Percentiles rank a stretch among this genome's conserved stretches.
phyloP scores from a whole-genome alignment of 768 basidiomycete species.

The Rhodotorula sphaerocarpa region DNA sequence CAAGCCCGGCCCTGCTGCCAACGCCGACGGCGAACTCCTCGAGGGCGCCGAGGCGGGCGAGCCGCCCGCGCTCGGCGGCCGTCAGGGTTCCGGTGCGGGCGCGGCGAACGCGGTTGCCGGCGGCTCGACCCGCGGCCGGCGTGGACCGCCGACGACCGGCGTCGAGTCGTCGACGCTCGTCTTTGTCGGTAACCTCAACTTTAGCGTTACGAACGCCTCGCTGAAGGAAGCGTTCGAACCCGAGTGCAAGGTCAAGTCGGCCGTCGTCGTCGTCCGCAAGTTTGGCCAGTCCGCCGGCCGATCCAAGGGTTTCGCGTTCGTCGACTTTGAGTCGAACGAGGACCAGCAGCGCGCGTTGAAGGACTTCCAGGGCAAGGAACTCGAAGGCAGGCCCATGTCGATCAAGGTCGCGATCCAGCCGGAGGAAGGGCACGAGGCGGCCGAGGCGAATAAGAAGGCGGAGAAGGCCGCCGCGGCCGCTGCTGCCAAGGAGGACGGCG shows the following conservation, averaged over 20 bases:
- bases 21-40: slow-evolving; percentile 6
- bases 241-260: slow-evolving; percentile 69
- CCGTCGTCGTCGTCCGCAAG: slow-evolving; percentile 78
- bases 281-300: slow-evolving; percentile 68
- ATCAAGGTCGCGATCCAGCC: slow-evolving; percentile 94
- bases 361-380: slow-evolving; percentile 74
- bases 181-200: slow-evolving; percentile 96
- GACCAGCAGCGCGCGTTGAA: slow-evolving; percentile 87
- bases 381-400: slow-evolving; percentile 74
- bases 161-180: slow-evolving; percentile 72
- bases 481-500: background rate
- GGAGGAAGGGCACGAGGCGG: slow-evolving; percentile 35
- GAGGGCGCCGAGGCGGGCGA: background rate
- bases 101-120: slow-evolving; percentile 48
- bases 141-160: slow-evolving; percentile 62
- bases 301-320: slow-evolving; percentile 96
- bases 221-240: slow-evolving; percentile 68
- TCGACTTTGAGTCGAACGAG: slow-evolving; percentile 80
- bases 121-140: slow-evolving; percentile 51
- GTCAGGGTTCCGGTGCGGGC: slow-evolving; percentile 41
- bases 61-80: slow-evolving; percentile 24
- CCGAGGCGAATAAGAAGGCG: background rate
- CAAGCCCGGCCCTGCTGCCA: slow-evolving; percentile 28
- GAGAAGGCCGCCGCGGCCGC: slow-evolving; percentile 6
- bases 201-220: slow-evolving; percentile 72